Conservation (phyloP, 2,329 filamentous ascomycete genomes). For the Chrysosporium keratinophilum region DNA sequence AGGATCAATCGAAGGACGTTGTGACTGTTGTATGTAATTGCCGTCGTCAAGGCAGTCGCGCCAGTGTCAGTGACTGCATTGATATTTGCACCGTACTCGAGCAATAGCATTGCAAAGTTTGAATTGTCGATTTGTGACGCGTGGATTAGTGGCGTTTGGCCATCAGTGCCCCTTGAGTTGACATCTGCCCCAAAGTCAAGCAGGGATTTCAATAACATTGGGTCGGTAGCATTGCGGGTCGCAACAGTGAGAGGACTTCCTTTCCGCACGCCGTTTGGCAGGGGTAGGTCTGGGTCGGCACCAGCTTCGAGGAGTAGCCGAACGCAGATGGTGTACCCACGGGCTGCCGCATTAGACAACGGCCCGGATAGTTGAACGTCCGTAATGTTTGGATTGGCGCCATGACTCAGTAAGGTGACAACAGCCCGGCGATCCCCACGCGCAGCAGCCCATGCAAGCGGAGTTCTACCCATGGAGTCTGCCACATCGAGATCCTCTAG, state of each 20-base stretch:
- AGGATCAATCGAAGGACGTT: slow-evolving; percentile 27
- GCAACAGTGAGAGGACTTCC: slow-evolving; percentile 27
- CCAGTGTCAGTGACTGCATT: slow-evolving; percentile 23
- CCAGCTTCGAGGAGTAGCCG: slow-evolving; percentile 23
- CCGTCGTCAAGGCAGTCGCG: slow-evolving; percentile 26
- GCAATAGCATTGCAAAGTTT: slow-evolving; percentile 25
- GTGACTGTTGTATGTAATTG: slow-evolving; percentile 30
- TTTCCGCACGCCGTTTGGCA: slow-evolving; percentile 21
- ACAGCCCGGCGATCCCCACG: slow-evolving; percentile 20
- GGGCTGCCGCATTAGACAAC: slow-evolving; percentile 19
- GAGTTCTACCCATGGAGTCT: slow-evolving; percentile 22
- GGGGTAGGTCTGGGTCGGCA: slow-evolving; percentile 21
- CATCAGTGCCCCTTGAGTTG: slow-evolving; percentile 23
- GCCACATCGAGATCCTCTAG: slow-evolving; percentile 18
- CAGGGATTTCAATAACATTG: slow-evolving; percentile 24
- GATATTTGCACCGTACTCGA: slow-evolving; percentile 29
- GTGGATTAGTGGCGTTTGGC: slow-evolving; percentile 26
- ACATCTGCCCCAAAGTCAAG: slow-evolving; percentile 26
- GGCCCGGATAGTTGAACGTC: slow-evolving; percentile 19
- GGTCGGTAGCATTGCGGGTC: slow-evolving; percentile 24
- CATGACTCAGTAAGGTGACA: slow-evolving; percentile 18
- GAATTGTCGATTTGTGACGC: slow-evolving; percentile 25
- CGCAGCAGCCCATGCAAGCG: slow-evolving; percentile 23
- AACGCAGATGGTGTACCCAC: slow-evolving; percentile 19
- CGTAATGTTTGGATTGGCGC: slow-evolving; percentile 22